These are phyloP conservation scores for Ceratocystis huliohia DNA, from an alignment of 2,329 filamentous ascomycete species.

Conservation along the genomic window DNA sequence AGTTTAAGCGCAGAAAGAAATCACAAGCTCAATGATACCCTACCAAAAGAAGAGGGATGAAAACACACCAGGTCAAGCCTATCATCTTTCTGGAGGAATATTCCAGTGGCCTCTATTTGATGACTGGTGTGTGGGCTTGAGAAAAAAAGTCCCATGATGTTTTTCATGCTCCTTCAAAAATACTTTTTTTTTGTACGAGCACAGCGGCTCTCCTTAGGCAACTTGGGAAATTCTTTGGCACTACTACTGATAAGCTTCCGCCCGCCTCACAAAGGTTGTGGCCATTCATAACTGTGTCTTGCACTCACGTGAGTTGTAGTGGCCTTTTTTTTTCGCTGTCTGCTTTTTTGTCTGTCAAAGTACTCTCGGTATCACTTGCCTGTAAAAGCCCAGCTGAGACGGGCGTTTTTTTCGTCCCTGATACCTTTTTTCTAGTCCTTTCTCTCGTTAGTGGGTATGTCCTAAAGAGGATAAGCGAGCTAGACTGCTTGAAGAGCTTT, in stretches of 20 bases:
- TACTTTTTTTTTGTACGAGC: too few relatives aligned
- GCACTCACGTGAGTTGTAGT: neutral
- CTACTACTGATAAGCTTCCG: too few relatives aligned
- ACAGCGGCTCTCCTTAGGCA: too few relatives aligned
- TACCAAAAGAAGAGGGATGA: neutral
- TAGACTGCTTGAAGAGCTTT: neutral
- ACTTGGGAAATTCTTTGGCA: too few relatives aligned
- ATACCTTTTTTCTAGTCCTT: neutral
- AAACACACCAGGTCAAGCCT: neutral
- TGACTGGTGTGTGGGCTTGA: too few relatives aligned
- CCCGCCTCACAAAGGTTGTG: too few relatives aligned
- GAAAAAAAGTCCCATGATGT: too few relatives aligned
- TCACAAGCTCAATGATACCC: neutral
- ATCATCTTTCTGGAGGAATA: neutral
- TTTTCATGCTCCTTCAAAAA: too few relatives aligned
- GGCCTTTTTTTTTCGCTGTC: neutral
- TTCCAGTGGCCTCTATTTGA: too few relatives aligned
- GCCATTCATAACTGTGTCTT: neutral
- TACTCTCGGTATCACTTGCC: neutral
- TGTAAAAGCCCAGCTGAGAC: neutral
- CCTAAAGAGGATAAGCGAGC: constrained; percentile 3
- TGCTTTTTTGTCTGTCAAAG: neutral
- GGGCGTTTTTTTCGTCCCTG: neutral
- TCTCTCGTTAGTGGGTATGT: neutral
- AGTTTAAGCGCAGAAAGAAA: neutral